Percentiles rank a stretch among this genome's conserved stretches.
Conservation (phyloP, 2,329 filamentous ascomycete species). For the Periconia macrospinosa region DNA sequence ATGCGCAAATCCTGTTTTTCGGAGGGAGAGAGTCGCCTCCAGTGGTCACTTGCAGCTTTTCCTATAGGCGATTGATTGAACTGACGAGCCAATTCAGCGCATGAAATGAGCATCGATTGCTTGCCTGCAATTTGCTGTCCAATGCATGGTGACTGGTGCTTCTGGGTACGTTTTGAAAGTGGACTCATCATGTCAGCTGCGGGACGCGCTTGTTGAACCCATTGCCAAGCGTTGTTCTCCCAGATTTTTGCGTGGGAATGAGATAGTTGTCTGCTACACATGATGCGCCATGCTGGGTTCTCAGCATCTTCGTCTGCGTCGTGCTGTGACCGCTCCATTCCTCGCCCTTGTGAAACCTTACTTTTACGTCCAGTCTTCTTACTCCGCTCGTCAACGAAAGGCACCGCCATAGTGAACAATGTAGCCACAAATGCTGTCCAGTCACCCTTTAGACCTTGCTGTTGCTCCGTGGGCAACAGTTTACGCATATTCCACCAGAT, state of each 20-base stretch:
- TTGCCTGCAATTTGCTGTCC: conserved; percentile 32
- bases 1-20: conserved; percentile 42
- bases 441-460: conserved; percentile 22
- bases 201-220: conserved; percentile 34
- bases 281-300: conserved; percentile 33
- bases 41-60: conserved; percentile 50
- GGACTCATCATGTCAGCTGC: conserved; percentile 25
- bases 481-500: conserved; percentile 44
- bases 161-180: conserved; percentile 20
- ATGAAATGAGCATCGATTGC: conserved; percentile 25
- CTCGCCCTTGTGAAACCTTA: conserved; percentile 25
- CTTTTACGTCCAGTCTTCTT: conserved; percentile 19
- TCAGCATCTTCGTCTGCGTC: conserved; percentile 23
- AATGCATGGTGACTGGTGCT: conserved; percentile 15
- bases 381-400: conserved; percentile 36
- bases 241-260: conserved; percentile 31
- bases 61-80: conserved; percentile 39
- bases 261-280: conserved; percentile 35
- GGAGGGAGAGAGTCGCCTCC: conserved; percentile 56
- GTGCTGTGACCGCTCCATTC: conserved; percentile 25
- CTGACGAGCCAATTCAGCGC: conserved; percentile 37
- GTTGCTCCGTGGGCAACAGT: conserved; percentile 14
- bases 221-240: conserved; percentile 37
- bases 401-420: conserved; percentile 43
- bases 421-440: conserved; percentile 46